Base-by-base conservation (phyloP, 208 protist genomes). In the Trypanosoma vivax region DNA sequence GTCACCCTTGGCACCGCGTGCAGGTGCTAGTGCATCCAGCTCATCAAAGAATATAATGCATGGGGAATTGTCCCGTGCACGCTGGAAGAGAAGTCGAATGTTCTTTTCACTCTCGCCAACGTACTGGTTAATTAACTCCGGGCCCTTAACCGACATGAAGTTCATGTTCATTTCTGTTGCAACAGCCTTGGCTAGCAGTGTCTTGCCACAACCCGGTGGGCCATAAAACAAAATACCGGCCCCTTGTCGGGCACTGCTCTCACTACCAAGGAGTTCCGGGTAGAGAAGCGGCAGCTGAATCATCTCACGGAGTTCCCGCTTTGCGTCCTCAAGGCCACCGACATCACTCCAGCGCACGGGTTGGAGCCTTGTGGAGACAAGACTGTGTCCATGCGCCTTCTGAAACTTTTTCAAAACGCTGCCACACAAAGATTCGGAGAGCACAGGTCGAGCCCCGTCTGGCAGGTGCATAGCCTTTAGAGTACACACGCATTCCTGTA, bases 11-110 rank as follows among this genome's bases (percentile, higher is more conserved):
- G 71, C 81, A 2, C 88, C 87, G 37, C 90, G 79, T 13, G 82
- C 85, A 14, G 91, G 90, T 4, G 80, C 89, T 1, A 97, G 58
- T 0, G 89, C 80, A 64, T 96, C 90, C 13, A 96, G 76, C 63
- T 97, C 90, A 51, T 97, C 90, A 65, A 97, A 96, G 54, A 97
- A 97, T 5, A 97, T 75, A 35, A 97, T 92, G 50, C 90, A 97
- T 38, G 93, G 93, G 14, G 77, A 76, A 43, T 79, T 85, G 60
- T 95, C 79, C 14, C 86, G 70, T 0, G 93, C 93, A 9, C 75
- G 75, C 52, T 94, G 76, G 50, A 97, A 96, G 13, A 96, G 71
- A 6, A 83, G 49, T 0, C 90, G 79, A 40, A 97, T 89, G 65
- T 96, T 95, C 25, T 57, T 59, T 58, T 97, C 92, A 31, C 83